phyloP scores from a whole-genome alignment of 495 filamentous ascomycete genomes.

The Achaetomiella virescens region DNA sequence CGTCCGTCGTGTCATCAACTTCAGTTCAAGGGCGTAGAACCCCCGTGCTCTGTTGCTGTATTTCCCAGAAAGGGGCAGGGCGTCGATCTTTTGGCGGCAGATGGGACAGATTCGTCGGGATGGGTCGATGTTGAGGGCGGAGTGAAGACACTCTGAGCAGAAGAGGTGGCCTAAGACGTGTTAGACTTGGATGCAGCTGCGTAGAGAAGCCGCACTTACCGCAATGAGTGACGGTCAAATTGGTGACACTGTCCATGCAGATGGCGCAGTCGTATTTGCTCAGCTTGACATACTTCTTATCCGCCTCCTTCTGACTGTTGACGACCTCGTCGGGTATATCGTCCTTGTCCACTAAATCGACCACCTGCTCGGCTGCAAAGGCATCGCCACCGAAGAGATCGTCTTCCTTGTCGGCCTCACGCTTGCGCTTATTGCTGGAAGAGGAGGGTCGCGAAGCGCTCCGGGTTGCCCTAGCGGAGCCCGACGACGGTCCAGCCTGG shows the following conservation, averaged over 20 bases:
- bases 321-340: conserved; percentile 47
- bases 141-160: conserved; percentile 74
- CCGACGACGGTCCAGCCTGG: not conserved
- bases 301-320: conserved; percentile 42
- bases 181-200: not conserved
- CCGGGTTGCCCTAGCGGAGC: not conserved
- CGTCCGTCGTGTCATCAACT: conserved; percentile 48
- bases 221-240: conserved; percentile 73
- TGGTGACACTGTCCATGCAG: conserved; percentile 71
- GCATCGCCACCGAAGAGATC: conserved; percentile 19
- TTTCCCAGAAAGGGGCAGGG: conserved; percentile 36
- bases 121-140: conserved; percentile 57
- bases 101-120: conserved; percentile 46
- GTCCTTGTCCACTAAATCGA: conserved; percentile 58
- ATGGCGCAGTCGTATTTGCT: conserved; percentile 67
- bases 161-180: conserved; percentile 66
- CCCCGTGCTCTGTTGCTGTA: conserved; percentile 37
- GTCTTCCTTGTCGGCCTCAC: conserved; percentile 25
- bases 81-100: conserved; percentile 51
- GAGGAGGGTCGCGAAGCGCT: not conserved
- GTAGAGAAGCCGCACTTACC: conserved; percentile 49
- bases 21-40: conserved; percentile 54
- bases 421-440: not conserved
- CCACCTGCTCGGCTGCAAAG: conserved; percentile 18
- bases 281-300: conserved; percentile 49